phyloP scores from a whole-genome alignment of 805 yeast species.

The Hanseniaspora thailandica region DNA sequence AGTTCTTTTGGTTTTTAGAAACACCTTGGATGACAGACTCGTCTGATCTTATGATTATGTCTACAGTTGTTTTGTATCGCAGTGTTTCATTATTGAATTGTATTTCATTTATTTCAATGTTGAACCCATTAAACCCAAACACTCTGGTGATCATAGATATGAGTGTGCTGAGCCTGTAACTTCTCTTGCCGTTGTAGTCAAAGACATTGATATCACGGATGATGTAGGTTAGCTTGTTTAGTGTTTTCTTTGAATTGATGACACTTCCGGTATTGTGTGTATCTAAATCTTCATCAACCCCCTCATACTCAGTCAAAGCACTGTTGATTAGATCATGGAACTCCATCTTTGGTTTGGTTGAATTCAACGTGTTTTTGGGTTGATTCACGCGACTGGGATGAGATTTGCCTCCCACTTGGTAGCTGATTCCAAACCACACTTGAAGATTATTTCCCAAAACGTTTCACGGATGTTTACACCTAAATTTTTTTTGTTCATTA shows the following conservation, averaged over 20 bases:
- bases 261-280: too few relatives aligned
- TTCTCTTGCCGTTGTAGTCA: constrained; percentile 18
- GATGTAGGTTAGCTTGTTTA: background rate
- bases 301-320: background rate
- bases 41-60: background rate
- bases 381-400: too few relatives aligned
- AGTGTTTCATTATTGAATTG: constrained; percentile 1
- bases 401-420: too few relatives aligned
- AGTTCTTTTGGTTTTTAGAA: background rate
- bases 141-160: constrained; percentile 38
- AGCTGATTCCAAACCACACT: too few relatives aligned
- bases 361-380: too few relatives aligned
- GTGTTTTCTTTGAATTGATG: background rate
- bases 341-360: background rate
- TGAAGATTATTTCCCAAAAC: too few relatives aligned
- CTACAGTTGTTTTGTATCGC: constrained; percentile 12
- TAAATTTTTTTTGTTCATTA: too few relatives aligned
- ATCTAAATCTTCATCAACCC: background rate
- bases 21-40: background rate
- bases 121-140: constrained; percentile 45
- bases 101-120: constrained; percentile 14
- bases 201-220: constrained; percentile 1
- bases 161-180: constrained; percentile 27
- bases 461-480: background rate
- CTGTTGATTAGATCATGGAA: constrained; percentile 18